phyloP scores from a whole-genome alignment of 2,329 filamentous ascomycete genomes.

The Diaporthe australafricana region DNA sequence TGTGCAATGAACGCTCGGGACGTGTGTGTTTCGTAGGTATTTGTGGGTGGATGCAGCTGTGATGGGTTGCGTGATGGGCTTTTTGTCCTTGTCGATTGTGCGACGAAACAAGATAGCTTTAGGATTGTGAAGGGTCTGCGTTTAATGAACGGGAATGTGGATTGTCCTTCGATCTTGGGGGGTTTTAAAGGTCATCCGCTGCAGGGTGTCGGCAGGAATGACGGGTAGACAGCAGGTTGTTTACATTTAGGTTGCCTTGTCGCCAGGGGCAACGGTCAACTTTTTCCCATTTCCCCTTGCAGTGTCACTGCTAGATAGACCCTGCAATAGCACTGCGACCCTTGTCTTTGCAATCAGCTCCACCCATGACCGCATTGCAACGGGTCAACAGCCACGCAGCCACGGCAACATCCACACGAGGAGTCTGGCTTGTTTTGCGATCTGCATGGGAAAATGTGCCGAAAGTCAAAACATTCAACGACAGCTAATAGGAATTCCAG shows the following conservation, averaged over 20 bases:
- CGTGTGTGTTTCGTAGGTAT: neutral
- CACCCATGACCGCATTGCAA: constrained; percentile 29
- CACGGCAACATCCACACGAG: constrained; percentile 18
- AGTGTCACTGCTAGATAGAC: neutral
- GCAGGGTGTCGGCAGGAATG: constrained; percentile 8
- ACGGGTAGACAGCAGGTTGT: neutral
- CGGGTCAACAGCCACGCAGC: constrained; percentile 3
- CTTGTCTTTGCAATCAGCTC: neutral
- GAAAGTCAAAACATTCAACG: neutral
- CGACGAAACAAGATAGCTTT: neutral
- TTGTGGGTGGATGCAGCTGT: neutral
- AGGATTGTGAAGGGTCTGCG: constrained; percentile 20
- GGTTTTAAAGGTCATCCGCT: constrained; percentile 10
- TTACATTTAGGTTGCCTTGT: constrained; percentile 29
- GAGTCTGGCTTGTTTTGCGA: neutral
- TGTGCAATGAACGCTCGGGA: constrained; percentile 6
- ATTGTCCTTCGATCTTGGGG: constrained; percentile 13
- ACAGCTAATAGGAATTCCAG: neutral
- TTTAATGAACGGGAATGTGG: neutral
- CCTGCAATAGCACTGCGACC: constrained; percentile 2
- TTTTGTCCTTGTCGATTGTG: neutral
- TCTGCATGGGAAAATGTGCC: constrained; percentile 8
- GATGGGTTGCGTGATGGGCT: neutral
- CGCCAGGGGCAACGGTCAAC: constrained; percentile 34
- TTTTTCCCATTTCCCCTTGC: constrained; percentile 1